A percentile compares a stretch with the other conserved stretches of the same genome.
Conservation (phyloP, 1,284 basidiomycete genomes). For the Clitocybe nebularis region DNA sequence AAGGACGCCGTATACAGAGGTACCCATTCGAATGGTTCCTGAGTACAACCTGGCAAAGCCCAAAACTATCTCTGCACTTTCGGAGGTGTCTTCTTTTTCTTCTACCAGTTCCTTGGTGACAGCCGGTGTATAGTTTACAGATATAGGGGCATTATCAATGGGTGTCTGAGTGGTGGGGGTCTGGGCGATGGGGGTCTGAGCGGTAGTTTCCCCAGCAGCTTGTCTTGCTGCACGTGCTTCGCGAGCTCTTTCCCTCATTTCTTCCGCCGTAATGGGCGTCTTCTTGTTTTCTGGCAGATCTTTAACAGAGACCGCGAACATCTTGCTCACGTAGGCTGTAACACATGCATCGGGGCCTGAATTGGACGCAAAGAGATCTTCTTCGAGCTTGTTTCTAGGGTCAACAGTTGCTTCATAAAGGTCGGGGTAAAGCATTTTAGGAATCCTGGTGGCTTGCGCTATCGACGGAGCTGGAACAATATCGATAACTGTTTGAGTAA, state of each 20-base stretch:
- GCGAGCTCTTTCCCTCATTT: constrained; percentile 73
- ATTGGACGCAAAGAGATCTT: constrained; percentile 75
- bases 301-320: constrained; percentile 85
- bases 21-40: constrained; percentile 72
- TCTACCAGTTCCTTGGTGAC: constrained; percentile 12
- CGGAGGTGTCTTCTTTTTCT: constrained; percentile 18
- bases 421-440: constrained; percentile 92
- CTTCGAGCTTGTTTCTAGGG: constrained; percentile 79
- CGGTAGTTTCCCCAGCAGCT: constrained; percentile 23
- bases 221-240: constrained; percentile 55
- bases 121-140: constrained; percentile 12
- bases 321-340: constrained; percentile 95
- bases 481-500: constrained; percentile 92
- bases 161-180: constrained; percentile 16
- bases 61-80: constrained; percentile 64
- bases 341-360: constrained; percentile 57
- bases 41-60: constrained; percentile 96
- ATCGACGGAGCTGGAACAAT: constrained; percentile 83
- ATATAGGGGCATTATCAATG: constrained; percentile 17
- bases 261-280: constrained; percentile 77
- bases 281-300: constrained; percentile 88
- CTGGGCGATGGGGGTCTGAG: constrained; percentile 17
- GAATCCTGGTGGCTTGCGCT: constrained; percentile 83
- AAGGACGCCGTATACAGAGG: constrained; percentile 70
- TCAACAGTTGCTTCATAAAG: constrained; percentile 49